A percentile compares a stretch with the other conserved stretches of the same genome.
These are phyloP conservation scores for Trypanosoma boissoni DNA, from an alignment of 208 protist genomes.

Conservation along the genomic window DNA sequence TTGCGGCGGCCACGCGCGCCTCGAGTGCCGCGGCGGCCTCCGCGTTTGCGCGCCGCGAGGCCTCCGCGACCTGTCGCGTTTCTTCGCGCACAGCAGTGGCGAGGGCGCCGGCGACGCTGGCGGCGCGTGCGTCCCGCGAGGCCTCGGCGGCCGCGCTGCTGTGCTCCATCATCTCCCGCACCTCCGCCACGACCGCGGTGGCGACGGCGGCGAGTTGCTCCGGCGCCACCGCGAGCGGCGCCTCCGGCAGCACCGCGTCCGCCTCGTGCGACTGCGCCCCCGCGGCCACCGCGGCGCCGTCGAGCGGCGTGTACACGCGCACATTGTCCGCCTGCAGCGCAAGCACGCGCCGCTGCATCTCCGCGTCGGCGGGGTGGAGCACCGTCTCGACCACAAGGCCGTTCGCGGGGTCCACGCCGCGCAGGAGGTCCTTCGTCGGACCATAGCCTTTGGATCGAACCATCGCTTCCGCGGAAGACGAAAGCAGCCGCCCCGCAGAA, in stretches of 20 bases:
- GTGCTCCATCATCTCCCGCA: constrained; percentile 24
- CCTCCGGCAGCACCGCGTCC: constrained; percentile 14
- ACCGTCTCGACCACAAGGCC: constrained; percentile 54
- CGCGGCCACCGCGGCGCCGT: constrained; percentile 25
- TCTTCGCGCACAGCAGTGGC: constrained; percentile 15
- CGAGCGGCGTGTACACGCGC: constrained; percentile 28
- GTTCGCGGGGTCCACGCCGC: constrained; percentile 38
- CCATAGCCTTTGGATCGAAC: constrained; percentile 73
- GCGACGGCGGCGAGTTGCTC: neutral
- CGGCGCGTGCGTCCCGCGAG: constrained; percentile 12
- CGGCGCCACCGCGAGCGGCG: no score
- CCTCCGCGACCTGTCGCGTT: no score
- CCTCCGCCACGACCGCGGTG: constrained; percentile 2
- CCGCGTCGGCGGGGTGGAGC: constrained; percentile 65
- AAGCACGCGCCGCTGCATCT: constrained; percentile 65
- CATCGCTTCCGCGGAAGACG: constrained; percentile 16
- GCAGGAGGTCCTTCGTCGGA: constrained; percentile 64
- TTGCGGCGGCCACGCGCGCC: no score
- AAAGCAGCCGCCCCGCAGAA: constrained; percentile 8
- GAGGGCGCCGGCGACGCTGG: constrained; percentile 19
- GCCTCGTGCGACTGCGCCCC: constrained; percentile 28
- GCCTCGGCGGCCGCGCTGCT: constrained; percentile 15
- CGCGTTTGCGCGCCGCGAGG: no score
- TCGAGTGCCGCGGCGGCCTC: no score
- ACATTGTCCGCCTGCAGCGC: constrained; percentile 42